Conservation (phyloP, 2,329 filamentous ascomycete genomes). For the Westerdykella sp. region DNA sequence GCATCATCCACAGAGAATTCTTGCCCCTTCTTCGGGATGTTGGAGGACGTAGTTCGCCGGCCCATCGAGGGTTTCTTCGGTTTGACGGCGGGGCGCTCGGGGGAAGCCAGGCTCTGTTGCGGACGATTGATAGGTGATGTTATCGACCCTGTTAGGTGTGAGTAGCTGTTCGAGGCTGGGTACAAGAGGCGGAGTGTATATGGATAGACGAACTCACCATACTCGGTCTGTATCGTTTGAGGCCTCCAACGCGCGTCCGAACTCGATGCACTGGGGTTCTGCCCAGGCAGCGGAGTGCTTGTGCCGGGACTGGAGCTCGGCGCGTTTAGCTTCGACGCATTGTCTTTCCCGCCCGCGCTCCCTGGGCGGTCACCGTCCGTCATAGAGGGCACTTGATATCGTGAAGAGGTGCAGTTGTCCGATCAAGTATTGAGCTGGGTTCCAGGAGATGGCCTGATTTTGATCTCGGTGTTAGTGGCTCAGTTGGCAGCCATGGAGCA, state of each 20-base stretch:
- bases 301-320: constrained; percentile 23
- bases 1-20: constrained; percentile 92
- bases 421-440: not conserved
- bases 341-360: constrained; percentile 16
- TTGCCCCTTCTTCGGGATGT: constrained; percentile 71
- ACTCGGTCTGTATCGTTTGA: constrained; percentile 22
- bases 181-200: constrained; percentile 2
- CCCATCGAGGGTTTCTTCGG: constrained; percentile 67
- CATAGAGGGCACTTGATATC: constrained; percentile 15
- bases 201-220: constrained; percentile 26
- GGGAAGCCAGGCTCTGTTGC: constrained; percentile 15
- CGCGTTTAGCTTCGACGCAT: constrained; percentile 18
- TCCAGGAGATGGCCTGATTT: not conserved
- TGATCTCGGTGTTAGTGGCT: not conserved
- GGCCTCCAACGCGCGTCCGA: constrained; percentile 29
- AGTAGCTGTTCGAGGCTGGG: not conserved
- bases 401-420: not conserved
- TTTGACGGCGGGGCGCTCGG: constrained; percentile 19
- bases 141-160: constrained; percentile 26
- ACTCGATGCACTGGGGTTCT: constrained; percentile 11
- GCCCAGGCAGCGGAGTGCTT: constrained; percentile 13
- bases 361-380: constrained; percentile 25
- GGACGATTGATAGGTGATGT: constrained; percentile 29
- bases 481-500: not conserved
- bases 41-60: constrained; percentile 67